Evolutionary conservation across 2,329 filamentous ascomycete genomes (phyloP), one percentile per base, ranked within the genome.

Genomic region (Stromatinia cepivora): DNA sequence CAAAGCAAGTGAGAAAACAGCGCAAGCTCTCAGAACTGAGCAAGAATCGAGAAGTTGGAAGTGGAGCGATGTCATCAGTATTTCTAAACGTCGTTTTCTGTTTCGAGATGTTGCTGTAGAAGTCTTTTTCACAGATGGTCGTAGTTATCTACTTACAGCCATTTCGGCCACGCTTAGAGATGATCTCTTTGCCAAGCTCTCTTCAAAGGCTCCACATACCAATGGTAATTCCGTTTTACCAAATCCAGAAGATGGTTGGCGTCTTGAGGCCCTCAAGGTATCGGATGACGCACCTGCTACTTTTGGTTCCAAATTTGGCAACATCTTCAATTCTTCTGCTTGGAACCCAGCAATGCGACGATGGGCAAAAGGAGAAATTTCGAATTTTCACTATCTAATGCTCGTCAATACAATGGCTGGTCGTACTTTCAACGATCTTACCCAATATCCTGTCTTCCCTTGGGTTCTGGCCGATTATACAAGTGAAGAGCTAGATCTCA

Each of bases 311-410:
- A 94, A 94, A 76, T 94, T 98, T 75, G 93, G 92, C 31, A 97
- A 90, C 72, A 92, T 97, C 17, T 98, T 99, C 82, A 93, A 93
- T 72, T 87, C 93, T 31, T 89, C 88, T 0, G 87, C 92, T 0
- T 91, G 91, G 79, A 94, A 93, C 73, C 92, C 94, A 13, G 89
- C 93, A 11, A 97, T 95, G 76, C 90, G 91, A 73, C 90, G 90
- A 78, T 99, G 95, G 95, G 87, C 95, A 70, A 91, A 90, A 78
- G 95, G 96, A 17, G 95, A 99, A 76, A 93, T 98, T 63, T 98
- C 94, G 20, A 99, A 99, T 79, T 99, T 99, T 76, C 93, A 98
- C 79, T 99, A 99, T 77, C 86, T 99, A 48, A 99, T 99, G 94
- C 89, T 97, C 71, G 89, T 99, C 77, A 99, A 99, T 77, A 98